These are phyloP conservation scores for Lachnellula arida DNA, from an alignment of 2,329 filamentous ascomycete genomes.

Conservation along the genomic window DNA sequence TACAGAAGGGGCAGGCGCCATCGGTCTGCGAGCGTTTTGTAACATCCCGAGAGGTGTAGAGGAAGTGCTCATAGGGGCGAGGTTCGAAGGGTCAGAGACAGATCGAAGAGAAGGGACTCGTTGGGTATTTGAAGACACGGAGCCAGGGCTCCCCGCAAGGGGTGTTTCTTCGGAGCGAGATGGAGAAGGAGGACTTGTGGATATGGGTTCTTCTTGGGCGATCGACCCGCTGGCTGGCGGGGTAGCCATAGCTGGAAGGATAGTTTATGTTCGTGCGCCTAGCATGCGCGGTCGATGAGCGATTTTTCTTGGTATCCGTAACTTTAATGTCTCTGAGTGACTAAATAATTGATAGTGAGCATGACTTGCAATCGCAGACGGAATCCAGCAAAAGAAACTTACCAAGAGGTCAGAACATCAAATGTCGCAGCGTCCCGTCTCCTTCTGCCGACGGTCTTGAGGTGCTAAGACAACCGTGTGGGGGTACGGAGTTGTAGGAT, in stretches of 20 bases:
- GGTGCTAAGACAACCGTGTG: too few relatives aligned
- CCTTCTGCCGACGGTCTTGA: too few relatives aligned
- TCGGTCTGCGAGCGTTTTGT: conserved; percentile 56
- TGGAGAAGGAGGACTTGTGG: conserved; percentile 11
- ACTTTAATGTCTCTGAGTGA: too few relatives aligned
- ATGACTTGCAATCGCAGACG: too few relatives aligned
- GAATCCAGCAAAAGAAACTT: too few relatives aligned
- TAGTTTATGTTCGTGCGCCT: conserved; percentile 1
- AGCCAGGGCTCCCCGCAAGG: conserved; percentile 8
- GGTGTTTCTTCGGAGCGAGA: conserved; percentile 14
- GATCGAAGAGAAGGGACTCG: conserved; percentile 56
- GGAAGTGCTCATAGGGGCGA: conserved; percentile 64
- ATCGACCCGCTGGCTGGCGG: conserved; percentile 14
- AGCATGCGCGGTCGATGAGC: conserved; percentile 4
- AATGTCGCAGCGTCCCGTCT: too few relatives aligned
- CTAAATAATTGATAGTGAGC: too few relatives aligned
- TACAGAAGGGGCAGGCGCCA: conserved; percentile 15
- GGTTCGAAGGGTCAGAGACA: conserved; percentile 51
- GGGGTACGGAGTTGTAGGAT: too few relatives aligned
- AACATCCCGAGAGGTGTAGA: conserved; percentile 80
- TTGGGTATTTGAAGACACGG: conserved; percentile 35
- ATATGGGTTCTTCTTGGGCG: conserved; percentile 22
- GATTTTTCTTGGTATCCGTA: background rate
- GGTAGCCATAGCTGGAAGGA: conserved; percentile 20
- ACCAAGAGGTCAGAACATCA: too few relatives aligned